Conservation (phyloP, 1,284 basidiomycete species). For the Rhodotorula sp. region DNA sequence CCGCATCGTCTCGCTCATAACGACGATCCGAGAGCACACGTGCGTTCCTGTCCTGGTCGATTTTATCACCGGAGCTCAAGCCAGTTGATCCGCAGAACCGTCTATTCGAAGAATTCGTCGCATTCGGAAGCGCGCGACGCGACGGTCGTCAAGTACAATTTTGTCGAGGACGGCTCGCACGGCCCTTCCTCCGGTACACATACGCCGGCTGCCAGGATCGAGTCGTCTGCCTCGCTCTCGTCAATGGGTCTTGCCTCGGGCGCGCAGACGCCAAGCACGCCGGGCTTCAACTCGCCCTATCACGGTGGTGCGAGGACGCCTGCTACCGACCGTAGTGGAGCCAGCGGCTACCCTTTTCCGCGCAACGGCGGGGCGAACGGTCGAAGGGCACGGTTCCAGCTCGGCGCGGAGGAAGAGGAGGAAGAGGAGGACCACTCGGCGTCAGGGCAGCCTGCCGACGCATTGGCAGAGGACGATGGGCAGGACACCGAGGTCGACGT, state of each 20-base stretch:
- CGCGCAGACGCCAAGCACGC: constrained; percentile 24
- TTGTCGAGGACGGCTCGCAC: constrained; percentile 58
- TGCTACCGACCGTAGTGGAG: not conserved
- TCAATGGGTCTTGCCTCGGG: constrained; percentile 22
- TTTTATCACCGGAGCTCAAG: no score
- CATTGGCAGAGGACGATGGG: constrained; percentile 32
- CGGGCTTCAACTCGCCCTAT: constrained; percentile 28
- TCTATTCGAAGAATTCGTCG: constrained; percentile 62
- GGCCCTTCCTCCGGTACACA: constrained; percentile 51
- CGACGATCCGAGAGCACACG: constrained; percentile 69
- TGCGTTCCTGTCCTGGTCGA: constrained; percentile 12
- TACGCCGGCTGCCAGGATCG: constrained; percentile 35
- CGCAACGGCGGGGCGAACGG: not conserved
- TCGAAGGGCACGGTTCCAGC: constrained; percentile 14
- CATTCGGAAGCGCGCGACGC: constrained; percentile 68
- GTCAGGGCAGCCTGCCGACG: constrained; percentile 3
- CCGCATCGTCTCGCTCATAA: constrained; percentile 66
- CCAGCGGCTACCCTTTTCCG: constrained; percentile 17
- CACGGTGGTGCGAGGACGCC: constrained; percentile 21
- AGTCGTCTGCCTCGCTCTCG: constrained; percentile 32
- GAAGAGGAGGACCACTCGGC: constrained; percentile 12
- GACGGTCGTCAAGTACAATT: constrained; percentile 68
- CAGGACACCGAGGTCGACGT: constrained; percentile 44
- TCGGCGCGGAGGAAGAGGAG: constrained; percentile 26
- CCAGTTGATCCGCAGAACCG: constrained; percentile 50